Base-by-base conservation (phyloP, 208 protist genomes). In the Crithidia brevicula region DNA sequence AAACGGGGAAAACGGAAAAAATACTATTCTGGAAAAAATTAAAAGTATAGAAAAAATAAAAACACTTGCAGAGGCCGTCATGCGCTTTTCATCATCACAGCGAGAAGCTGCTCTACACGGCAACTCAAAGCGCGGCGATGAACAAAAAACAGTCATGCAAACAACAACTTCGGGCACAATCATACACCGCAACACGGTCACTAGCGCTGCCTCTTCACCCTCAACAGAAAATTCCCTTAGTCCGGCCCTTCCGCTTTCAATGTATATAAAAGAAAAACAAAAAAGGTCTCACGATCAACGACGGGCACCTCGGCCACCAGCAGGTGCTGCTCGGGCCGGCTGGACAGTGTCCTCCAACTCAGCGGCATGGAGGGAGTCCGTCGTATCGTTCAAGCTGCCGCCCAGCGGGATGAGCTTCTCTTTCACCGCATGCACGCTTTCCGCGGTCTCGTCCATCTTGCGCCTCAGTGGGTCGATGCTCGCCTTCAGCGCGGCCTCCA, bases 381-480 rank as follows among this genome's bases (percentile, higher is more conserved):
- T 5, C n/a, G 58, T 52, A 11, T 36, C 20, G 22, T 63, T 43
- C 27, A 63, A 20, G 38, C 30, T 63, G 15, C 11, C 27, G 4
- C 0, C 43, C n/a, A 23, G 6, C 58, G 40, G 43, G 10, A 52
- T 50, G 28, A 71, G 38, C 4, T 58, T 43, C 25, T 51, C 59
- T 58, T 67, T 54, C 33, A 81, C 43, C 42, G 65, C 64, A 16
- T 67, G 64, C 49, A 77, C 43, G 45, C 38, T 61, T 30, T 73
- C 70, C 53, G 67, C 40, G 20, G 38, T 68, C 23, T 69, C 70
- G 23, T 77, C 76, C n/a, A 77, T 28, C 59, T 61, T 65, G 38
- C 67, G 61, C 51, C 59, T 53, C 49, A 82, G 34, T 0, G 66
- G 69, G 13, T 82, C 76, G 6, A 77, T 25, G 22, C 34, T 38